Evolutionary conservation across 345 rosid genomes (phyloP).

Genomic region (Linum trigynum): DNA sequence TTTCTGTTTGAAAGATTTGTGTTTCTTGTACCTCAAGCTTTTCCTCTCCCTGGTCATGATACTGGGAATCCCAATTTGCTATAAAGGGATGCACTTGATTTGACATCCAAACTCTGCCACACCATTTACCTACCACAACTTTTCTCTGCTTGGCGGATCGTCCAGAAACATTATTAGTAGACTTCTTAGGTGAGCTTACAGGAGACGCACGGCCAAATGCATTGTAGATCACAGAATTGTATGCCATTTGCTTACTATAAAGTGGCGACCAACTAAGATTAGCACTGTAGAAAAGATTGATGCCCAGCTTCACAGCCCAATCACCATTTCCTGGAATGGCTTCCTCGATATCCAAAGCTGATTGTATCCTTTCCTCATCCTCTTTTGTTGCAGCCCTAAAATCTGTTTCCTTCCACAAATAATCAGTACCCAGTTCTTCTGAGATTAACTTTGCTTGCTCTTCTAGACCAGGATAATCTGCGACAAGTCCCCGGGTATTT

Average conservation of each 20-base stretch:
- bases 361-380: constrained; percentile 58
- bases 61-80: constrained; percentile 41
- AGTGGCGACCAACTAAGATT: constrained; percentile 70
- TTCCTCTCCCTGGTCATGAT: constrained; percentile 41
- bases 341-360: constrained; percentile 69
- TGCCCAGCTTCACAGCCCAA: constrained; percentile 88
- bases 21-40: constrained; percentile 35
- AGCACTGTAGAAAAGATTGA: constrained; percentile 81
- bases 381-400: constrained; percentile 55
- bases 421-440: constrained; percentile 58
- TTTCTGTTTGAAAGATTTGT: constrained; percentile 26
- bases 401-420: constrained; percentile 46
- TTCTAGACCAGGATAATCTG: constrained; percentile 89
- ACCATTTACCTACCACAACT: constrained; percentile 91
- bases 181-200: constrained; percentile 37
- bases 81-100: constrained; percentile 86
- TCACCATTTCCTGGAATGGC: constrained; percentile 74
- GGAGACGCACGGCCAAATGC: constrained; percentile 72
- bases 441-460: constrained; percentile 68
- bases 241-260: constrained; percentile 96
- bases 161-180: constrained; percentile 28
- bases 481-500: background rate
- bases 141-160: constrained; percentile 57
- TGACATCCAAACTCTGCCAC: constrained; percentile 98
- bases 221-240: constrained; percentile 69